Evolutionary conservation across 2,329 filamentous ascomycete genomes (phyloP).

Genomic region (Aspergillus brunneoviolaceus): DNA sequence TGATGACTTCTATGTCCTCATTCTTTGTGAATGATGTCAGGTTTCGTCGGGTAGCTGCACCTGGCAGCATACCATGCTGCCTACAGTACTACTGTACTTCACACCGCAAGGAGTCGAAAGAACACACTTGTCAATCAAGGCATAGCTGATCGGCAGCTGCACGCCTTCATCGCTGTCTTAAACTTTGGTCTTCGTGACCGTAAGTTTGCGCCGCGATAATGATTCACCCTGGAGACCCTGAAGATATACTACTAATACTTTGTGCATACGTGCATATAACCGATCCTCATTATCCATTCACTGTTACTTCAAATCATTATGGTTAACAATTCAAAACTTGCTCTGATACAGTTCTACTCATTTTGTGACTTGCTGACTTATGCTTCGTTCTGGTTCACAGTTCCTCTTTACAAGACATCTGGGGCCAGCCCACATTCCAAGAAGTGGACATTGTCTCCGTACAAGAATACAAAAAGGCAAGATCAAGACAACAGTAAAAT

Average conservation of each 20-base stretch:
- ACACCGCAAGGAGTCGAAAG: not conserved
- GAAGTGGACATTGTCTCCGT: not conserved
- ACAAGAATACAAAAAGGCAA: not conserved
- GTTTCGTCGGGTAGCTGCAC: not conserved
- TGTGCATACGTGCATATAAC: not conserved
- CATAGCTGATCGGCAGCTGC: not conserved
- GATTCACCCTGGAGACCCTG: no score
- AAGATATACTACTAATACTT: no score
- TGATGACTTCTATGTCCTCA: not conserved
- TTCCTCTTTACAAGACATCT: not conserved
- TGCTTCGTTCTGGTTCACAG: not conserved
- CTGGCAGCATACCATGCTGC: no score
- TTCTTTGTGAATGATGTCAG: not conserved
- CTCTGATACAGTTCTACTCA: not conserved
- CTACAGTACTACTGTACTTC: not conserved
- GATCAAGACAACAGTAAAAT: not conserved
- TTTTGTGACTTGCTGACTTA: not conserved
- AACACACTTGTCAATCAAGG: not conserved
- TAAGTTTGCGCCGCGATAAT: no score
- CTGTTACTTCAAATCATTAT: not conserved
- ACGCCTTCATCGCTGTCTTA: not conserved
- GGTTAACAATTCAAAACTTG: no score
- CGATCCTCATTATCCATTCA: not conserved
- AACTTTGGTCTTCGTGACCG: not conserved
- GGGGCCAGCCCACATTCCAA: not conserved